phyloP scores from a whole-genome alignment of 768 basidiomycete genomes.

The Multifurca ochricompacta region DNA sequence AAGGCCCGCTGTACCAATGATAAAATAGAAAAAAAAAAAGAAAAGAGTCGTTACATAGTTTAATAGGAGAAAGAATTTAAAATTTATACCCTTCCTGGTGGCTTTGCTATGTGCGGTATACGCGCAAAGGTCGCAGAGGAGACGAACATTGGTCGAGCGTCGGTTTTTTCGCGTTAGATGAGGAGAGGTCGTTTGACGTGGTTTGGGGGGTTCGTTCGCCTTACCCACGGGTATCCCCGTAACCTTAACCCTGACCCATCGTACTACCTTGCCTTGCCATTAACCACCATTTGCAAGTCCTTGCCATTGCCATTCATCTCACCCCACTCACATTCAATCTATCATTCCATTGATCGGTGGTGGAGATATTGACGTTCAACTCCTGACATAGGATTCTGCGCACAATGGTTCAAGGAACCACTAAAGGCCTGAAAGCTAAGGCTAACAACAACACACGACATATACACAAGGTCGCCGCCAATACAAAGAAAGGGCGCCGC shows the following conservation, averaged over 20 bases:
- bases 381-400: too few relatives aligned
- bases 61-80: background rate
- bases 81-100: slow-evolving; percentile 13
- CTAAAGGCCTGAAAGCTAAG: slow-evolving; percentile 67
- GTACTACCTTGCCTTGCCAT: slow-evolving; percentile 6
- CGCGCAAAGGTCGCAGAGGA: slow-evolving; percentile 23
- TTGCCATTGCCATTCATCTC: too few relatives aligned
- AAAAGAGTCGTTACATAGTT: too few relatives aligned
- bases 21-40: background rate
- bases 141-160: slow-evolving; percentile 32
- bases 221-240: slow-evolving; percentile 13
- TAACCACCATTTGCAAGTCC: background rate
- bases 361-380: too few relatives aligned
- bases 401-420: slow-evolving; percentile 76
- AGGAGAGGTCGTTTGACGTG: too few relatives aligned
- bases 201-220: too few relatives aligned
- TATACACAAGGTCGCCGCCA: slow-evolving; percentile 57
- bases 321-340: too few relatives aligned
- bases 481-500: slow-evolving; percentile 72
- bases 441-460: slow-evolving; percentile 41
- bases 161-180: background rate
- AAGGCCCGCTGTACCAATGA: slow-evolving; percentile 49
- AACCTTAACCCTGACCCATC: slow-evolving; percentile 24
- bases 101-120: slow-evolving; percentile 10
- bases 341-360: too few relatives aligned